phyloP scores from a whole-genome alignment of 345 rosid species.

The Psidium friedrichsthalianum region DNA sequence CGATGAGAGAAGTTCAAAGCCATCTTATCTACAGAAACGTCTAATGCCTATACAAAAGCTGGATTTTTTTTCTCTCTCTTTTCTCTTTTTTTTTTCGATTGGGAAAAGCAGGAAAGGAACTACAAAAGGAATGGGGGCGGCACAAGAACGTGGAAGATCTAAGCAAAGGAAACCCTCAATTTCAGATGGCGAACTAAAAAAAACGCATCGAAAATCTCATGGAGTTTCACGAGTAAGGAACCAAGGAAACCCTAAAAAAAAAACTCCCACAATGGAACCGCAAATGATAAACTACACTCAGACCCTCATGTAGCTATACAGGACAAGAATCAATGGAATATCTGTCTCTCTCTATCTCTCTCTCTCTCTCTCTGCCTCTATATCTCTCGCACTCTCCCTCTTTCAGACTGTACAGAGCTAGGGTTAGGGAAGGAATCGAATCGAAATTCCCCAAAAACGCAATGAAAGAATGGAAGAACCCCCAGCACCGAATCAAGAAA shows the following conservation, averaged over 20 bases:
- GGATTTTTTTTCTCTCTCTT: not conserved
- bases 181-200: slow-evolving; percentile 32
- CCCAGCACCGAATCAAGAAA: not conserved
- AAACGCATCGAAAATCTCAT: slow-evolving; percentile 33
- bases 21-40: slow-evolving; percentile 29
- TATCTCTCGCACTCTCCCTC: not conserved
- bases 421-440: not conserved
- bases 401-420: not conserved
- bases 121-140: not conserved
- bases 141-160: not conserved
- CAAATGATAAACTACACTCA: slow-evolving; percentile 1
- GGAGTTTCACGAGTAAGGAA: slow-evolving; percentile 12
- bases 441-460: not conserved
- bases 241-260: not conserved
- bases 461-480: not conserved
- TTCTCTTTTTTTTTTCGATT: not conserved
- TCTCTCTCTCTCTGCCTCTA: not conserved
- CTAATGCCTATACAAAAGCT: slow-evolving; percentile 7
- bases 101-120: not conserved
- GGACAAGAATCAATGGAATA: slow-evolving; percentile 1
- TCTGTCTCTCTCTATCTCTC: not conserved
- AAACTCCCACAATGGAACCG: not conserved
- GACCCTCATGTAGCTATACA: not conserved
- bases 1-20: slow-evolving; percentile 82
- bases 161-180: slow-evolving; percentile 26